These are phyloP conservation scores for Candida sojae DNA, from an alignment of 1,139 yeast species.

Conservation along the genomic window DNA sequence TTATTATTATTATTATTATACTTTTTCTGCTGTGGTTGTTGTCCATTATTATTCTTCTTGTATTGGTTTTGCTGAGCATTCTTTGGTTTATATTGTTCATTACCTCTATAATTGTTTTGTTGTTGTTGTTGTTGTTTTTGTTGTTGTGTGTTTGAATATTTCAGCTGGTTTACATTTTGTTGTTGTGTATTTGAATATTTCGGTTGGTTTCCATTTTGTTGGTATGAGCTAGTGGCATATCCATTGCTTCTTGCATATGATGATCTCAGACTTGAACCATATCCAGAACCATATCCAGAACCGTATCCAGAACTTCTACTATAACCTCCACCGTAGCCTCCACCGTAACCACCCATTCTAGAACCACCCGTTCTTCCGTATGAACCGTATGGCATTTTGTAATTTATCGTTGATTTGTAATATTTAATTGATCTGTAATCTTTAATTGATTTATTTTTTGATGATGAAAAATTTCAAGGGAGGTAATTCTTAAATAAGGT, in stretches of 20 bases:
- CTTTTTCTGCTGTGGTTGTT: no score
- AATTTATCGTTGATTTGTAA: background rate
- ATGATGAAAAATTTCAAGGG: background rate
- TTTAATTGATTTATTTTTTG: background rate
- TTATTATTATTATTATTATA: background rate
- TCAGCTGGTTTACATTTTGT: background rate
- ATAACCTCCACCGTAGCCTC: background rate
- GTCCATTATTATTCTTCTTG: background rate
- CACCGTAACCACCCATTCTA: background rate
- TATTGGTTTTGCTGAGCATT: background rate
- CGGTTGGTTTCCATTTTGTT: background rate
- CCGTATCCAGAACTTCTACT: background rate
- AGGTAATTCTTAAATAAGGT: no score
- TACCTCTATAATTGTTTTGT: background rate
- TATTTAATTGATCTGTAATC: background rate
- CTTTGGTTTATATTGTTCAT: background rate
- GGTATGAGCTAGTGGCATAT: background rate
- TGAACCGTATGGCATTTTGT: background rate
- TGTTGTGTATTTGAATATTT: background rate
- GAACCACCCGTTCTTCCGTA: background rate
- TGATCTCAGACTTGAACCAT: no score
- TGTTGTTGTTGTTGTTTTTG: background rate
- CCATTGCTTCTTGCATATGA: background rate
- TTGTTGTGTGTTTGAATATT: background rate
- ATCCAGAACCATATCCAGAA: background rate